phyloP scores from a whole-genome alignment of 1,139 yeast genomes.

The Scheffersomyces quercinus region DNA sequence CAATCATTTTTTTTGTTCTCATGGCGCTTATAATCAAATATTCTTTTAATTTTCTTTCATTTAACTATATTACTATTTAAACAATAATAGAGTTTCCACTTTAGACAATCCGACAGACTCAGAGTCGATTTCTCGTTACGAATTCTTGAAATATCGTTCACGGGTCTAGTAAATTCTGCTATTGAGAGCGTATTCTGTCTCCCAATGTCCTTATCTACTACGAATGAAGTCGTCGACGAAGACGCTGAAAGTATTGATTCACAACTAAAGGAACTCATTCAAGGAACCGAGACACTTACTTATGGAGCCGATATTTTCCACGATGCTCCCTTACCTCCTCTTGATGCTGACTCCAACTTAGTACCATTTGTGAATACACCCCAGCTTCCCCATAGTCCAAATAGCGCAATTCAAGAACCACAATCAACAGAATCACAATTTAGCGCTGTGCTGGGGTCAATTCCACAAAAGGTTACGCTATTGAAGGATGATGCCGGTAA shows the following conservation, averaged over 20 bases:
- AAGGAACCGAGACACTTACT: slow-evolving; percentile 19
- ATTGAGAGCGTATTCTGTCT: too few relatives aligned
- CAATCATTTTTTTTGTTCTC: too few relatives aligned
- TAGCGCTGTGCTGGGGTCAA: not conserved
- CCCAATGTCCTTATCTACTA: too few relatives aligned
- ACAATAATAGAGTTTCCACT: too few relatives aligned
- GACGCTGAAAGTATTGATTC: slow-evolving; percentile 11
- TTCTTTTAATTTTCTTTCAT: too few relatives aligned
- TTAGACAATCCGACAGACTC: too few relatives aligned
- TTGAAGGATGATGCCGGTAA: slow-evolving; percentile 4
- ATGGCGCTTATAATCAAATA: too few relatives aligned
- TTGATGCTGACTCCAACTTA: not conserved
- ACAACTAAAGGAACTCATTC: slow-evolving; percentile 17
- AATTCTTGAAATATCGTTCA: too few relatives aligned
- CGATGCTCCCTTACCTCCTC: slow-evolving; percentile 1
- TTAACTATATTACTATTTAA: too few relatives aligned
- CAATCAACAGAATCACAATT: not conserved
- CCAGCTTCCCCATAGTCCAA: not conserved
- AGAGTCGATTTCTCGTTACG: too few relatives aligned
- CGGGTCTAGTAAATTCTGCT: too few relatives aligned
- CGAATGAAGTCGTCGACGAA: not conserved
- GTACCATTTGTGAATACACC: not conserved
- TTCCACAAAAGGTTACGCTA: not conserved
- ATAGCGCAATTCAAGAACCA: not conserved
- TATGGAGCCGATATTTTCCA: slow-evolving; percentile 15